Evolutionary conservation across 768 basidiomycete species (phyloP).

Genomic region (Podaxis sp.): DNA sequence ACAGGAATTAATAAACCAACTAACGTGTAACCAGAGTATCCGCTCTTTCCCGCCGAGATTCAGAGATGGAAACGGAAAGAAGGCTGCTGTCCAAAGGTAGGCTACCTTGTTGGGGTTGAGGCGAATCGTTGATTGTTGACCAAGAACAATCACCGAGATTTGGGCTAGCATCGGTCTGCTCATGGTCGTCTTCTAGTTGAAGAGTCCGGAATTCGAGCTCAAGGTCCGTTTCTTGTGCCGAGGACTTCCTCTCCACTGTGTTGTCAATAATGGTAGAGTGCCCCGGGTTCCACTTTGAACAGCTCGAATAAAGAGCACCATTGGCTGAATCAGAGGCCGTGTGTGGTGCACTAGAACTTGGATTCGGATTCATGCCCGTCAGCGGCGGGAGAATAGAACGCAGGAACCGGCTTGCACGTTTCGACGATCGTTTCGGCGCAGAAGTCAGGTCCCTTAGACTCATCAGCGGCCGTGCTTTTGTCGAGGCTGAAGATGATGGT

Average conservation of each 20-base stretch:
- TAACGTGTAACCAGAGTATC: slow-evolving; percentile 1
- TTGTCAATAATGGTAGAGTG: background rate
- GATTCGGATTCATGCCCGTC: background rate
- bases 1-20: background rate
- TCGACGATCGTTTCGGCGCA: background rate
- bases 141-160: background rate
- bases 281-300: background rate
- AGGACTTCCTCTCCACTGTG: background rate
- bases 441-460: background rate
- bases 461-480: background rate
- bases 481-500: background rate
- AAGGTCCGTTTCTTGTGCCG: background rate
- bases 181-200: background rate
- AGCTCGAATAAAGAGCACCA: background rate
- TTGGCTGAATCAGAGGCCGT: background rate
- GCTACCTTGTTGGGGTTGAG: background rate
- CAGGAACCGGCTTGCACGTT: background rate
- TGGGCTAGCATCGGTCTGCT: background rate
- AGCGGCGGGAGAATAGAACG: background rate
- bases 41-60: background rate
- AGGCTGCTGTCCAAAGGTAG: background rate
- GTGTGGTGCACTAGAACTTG: background rate
- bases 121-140: background rate
- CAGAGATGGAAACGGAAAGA: background rate
- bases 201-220: slow-evolving; percentile 7